Evolutionary conservation across 208 protist species (phyloP).

Genomic region (Leishmania martiniquensis): DNA sequence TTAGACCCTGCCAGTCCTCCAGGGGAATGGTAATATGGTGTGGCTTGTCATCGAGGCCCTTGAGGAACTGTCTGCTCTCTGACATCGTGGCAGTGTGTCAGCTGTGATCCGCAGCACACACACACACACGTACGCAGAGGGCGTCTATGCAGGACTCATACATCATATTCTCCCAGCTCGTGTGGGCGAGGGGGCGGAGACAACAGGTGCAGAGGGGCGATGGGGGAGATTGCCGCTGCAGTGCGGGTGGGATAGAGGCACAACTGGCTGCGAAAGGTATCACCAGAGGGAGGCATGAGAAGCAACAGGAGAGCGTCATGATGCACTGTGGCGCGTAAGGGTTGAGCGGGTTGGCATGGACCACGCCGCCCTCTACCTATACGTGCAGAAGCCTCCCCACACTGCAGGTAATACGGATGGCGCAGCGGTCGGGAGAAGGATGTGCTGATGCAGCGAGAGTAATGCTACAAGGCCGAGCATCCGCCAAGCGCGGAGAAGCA

Average conservation of each 20-base stretch:
- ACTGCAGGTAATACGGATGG: not conserved
- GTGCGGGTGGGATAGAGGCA: too few relatives aligned
- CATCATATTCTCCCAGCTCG: too few relatives aligned
- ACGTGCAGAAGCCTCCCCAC: not conserved
- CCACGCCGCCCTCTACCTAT: not conserved
- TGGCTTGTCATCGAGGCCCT: not conserved
- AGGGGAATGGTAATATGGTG: conserved; percentile 26
- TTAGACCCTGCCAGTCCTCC: not conserved
- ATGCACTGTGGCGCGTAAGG: not conserved
- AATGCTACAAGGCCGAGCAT: not conserved
- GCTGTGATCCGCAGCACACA: too few relatives aligned
- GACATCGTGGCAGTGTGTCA: not conserved
- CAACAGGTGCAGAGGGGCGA: too few relatives aligned
- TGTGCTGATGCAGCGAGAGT: not conserved
- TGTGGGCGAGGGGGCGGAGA: too few relatives aligned
- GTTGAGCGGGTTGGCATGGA: too few relatives aligned
- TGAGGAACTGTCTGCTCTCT: not conserved
- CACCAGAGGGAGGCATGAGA: not conserved
- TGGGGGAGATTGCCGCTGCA: too few relatives aligned
- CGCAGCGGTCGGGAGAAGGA: not conserved
- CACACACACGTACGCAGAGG: not conserved
- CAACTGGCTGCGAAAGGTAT: too few relatives aligned
- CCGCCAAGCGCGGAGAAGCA: not conserved
- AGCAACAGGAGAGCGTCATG: not conserved
- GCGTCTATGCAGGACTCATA: too few relatives aligned